Conservation (phyloP, 2,329 filamentous ascomycete genomes). For the Drechmeria coniospora region DNA sequence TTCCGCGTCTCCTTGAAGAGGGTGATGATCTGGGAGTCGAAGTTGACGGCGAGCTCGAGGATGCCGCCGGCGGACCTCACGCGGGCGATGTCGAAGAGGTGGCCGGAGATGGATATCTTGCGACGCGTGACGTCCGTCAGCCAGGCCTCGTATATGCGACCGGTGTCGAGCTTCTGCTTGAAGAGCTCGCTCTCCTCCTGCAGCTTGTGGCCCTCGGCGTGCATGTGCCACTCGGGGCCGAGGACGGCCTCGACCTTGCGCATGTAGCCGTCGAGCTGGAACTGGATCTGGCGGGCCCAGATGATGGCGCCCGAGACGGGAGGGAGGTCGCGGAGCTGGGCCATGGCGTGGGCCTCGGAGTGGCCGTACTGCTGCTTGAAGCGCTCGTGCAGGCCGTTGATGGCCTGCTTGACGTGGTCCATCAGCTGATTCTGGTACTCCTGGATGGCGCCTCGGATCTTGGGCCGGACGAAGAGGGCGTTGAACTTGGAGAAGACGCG, state of each 20-base stretch:
- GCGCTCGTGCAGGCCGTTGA: constrained; percentile 80
- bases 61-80: constrained; percentile 83
- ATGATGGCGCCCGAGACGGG: constrained; percentile 95
- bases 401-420: constrained; percentile 94
- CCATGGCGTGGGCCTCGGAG: constrained; percentile 96
- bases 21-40: constrained; percentile 91
- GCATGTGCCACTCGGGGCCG: constrained; percentile 84
- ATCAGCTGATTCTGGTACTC: constrained; percentile 98
- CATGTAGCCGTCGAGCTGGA: constrained; percentile 93
- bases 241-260: constrained; percentile 97
- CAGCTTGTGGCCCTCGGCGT: constrained; percentile 87
- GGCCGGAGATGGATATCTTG: constrained; percentile 81
- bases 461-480: constrained; percentile 93
- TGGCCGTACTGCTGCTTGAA: constrained; percentile 99
- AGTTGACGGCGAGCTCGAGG: constrained; percentile 84
- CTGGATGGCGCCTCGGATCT: constrained; percentile 93
- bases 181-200: constrained; percentile 86
- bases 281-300: constrained; percentile 93
- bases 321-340: constrained; percentile 85
- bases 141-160: constrained; percentile 92
- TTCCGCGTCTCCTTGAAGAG: constrained; percentile 98
- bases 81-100: constrained; percentile 77
- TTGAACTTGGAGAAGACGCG: constrained; percentile 99
- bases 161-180: constrained; percentile 87
- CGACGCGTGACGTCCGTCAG: constrained; percentile 75